A percentile compares a stretch with the other conserved stretches of the same genome.
Evolutionary conservation across 306 rosid species (phyloP).

Genomic region (Rubus parviflorus): DNA sequence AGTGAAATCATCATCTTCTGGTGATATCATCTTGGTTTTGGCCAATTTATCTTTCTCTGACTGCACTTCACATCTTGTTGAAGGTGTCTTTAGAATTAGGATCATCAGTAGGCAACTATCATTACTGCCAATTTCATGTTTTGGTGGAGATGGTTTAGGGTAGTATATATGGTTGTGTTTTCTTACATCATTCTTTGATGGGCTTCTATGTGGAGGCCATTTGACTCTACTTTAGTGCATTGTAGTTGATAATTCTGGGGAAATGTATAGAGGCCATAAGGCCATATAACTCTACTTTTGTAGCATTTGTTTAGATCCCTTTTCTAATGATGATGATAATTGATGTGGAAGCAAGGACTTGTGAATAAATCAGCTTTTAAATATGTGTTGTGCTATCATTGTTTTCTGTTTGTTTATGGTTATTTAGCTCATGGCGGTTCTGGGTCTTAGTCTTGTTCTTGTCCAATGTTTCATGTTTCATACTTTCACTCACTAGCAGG

Average conservation of each 20-base stretch:
- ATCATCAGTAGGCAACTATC: conserved; percentile 13
- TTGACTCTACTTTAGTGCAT: neutral
- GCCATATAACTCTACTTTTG: neutral
- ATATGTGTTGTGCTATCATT: neutral
- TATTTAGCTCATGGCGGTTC: too few relatives aligned
- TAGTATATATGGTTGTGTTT: neutral
- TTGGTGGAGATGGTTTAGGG: neutral
- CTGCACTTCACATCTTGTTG: conserved; percentile 13
- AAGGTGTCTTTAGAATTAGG: conserved; percentile 16
- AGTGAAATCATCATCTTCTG: neutral
- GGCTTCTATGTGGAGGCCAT: neutral
- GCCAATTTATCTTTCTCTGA: neutral
- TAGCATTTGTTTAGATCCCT: neutral
- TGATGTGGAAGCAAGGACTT: neutral
- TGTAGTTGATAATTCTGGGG: neutral
- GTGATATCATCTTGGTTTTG: neutral
- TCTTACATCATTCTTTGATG: neutral
- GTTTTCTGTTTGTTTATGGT: neutral
- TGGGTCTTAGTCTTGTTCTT: neutral
- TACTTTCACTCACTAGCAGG: neutral
- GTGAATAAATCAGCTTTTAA: neutral
- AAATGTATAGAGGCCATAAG: neutral
- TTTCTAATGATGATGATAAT: neutral
- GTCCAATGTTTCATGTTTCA: neutral
- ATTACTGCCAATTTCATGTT: conserved; percentile 21